Conservation (phyloP, 164 flowering plant genomes). For the Vitis rotundifolia region DNA sequence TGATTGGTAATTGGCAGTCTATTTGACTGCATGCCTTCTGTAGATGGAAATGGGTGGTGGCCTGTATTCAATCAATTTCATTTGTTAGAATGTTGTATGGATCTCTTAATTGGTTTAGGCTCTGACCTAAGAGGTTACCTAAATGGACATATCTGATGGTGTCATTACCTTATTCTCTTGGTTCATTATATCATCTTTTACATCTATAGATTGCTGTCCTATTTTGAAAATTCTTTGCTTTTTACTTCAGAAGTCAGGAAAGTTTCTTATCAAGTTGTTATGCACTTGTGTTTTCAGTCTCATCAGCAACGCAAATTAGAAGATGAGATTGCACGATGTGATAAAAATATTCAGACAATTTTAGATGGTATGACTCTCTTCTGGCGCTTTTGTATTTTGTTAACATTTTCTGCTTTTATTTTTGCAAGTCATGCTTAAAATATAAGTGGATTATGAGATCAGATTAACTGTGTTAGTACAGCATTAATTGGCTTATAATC, state of each 20-base stretch:
- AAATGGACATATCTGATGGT: too few species aligned
- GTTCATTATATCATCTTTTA: not conserved
- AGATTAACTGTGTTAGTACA: too few species aligned
- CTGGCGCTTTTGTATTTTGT: not conserved
- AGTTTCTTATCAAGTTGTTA: not conserved
- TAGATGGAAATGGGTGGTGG: too few species aligned
- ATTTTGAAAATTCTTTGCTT: not conserved
- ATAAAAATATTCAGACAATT: conserved; percentile 43
- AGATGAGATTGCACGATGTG: conserved; percentile 64
- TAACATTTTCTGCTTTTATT: not conserved
- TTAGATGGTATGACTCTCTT: conserved; percentile 33
- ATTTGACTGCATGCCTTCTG: too few species aligned
- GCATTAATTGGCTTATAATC: too few species aligned
- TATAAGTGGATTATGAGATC: not conserved
- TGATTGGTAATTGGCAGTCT: too few species aligned
- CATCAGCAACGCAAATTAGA: conserved; percentile 50
- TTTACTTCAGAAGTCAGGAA: not conserved
- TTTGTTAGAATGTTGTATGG: too few species aligned
- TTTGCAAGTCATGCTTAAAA: not conserved
- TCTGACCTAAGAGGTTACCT: too few species aligned
- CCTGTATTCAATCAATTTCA: too few species aligned
- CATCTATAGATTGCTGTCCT: not conserved
- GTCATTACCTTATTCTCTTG: too few species aligned
- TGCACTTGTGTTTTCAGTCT: conserved; percentile 39
- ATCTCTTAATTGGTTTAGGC: too few species aligned